Conservation (phyloP, 1,284 basidiomycete species). For the Peniophora sp. region DNA sequence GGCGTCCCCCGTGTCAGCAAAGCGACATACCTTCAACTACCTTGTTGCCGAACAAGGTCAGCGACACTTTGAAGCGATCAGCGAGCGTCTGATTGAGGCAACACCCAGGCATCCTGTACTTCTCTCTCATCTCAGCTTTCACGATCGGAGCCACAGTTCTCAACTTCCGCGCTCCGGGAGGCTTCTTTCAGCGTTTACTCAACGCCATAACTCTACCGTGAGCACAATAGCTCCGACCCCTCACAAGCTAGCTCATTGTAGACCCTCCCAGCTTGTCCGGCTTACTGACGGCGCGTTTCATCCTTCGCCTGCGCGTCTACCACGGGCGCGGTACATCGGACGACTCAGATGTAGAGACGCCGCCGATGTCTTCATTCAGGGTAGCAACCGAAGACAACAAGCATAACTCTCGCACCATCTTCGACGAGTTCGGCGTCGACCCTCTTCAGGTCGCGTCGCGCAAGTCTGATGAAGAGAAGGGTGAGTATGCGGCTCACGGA, state of each 20-base stretch:
- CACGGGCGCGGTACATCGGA: background rate
- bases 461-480: no score
- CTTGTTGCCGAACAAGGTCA: conserved; percentile 23
- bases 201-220: conserved; percentile 23
- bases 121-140: conserved; percentile 17
- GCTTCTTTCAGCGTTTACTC: conserved; percentile 21
- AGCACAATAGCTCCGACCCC: background rate
- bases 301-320: background rate
- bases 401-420: background rate
- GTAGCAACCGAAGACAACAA: background rate
- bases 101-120: conserved; percentile 7
- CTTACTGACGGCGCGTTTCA: background rate
- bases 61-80: conserved; percentile 17
- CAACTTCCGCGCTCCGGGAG: conserved; percentile 17
- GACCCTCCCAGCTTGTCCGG: background rate
- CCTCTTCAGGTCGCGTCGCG: background rate
- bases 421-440: background rate
- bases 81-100: background rate
- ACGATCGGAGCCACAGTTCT: conserved; percentile 20
- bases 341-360: no score
- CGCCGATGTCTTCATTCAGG: background rate
- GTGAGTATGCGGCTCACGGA: no score
- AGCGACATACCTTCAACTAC: conserved; percentile 18
- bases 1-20: conserved; percentile 11
- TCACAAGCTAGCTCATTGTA: no score